Evolutionary conservation across 306 rosid species (phyloP).

Genomic region (Fagus sylvatica): DNA sequence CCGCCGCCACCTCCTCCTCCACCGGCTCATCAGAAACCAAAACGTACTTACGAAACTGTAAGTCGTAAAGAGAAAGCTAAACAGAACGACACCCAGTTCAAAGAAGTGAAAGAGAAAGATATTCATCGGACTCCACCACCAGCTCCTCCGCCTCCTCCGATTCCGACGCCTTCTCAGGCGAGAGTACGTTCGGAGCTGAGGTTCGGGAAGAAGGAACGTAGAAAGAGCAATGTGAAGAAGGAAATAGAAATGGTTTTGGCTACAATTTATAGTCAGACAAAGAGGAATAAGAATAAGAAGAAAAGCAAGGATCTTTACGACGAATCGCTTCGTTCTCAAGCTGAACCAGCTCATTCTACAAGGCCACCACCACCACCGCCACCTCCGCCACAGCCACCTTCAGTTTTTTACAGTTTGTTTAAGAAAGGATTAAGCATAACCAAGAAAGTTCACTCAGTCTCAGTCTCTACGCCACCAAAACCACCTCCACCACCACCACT

Average conservation of each 20-base stretch:
- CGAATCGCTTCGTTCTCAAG: constrained; percentile 13
- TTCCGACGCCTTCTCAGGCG: constrained; percentile 37
- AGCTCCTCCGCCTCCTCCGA: constrained; percentile 31
- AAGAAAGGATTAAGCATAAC: constrained; percentile 55
- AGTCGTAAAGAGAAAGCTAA: constrained; percentile 12
- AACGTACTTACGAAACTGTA: constrained; percentile 22
- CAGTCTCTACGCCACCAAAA: constrained; percentile 38
- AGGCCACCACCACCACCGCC: constrained; percentile 47
- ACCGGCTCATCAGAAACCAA: constrained; percentile 3
- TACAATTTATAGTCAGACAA: constrained; percentile 61
- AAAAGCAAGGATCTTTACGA: constrained; percentile 12
- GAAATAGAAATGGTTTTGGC: constrained; percentile 63
- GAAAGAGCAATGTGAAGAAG: constrained; percentile 45
- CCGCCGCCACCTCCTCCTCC: constrained; percentile 44
- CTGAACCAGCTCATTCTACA: constrained; percentile 21
- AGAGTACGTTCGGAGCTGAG: constrained; percentile 29
- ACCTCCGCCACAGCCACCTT: constrained; percentile 64
- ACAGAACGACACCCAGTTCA: no score
- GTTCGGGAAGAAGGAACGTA: constrained; percentile 30
- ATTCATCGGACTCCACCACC: constrained; percentile 1
- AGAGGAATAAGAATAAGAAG: constrained; percentile 57
- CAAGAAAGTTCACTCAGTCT: constrained; percentile 63
- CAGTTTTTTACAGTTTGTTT: constrained; percentile 65
- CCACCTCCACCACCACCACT: constrained; percentile 45
- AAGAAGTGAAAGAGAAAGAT: no score